Conservation (phyloP, 768 basidiomycete species). For the Calvatia gigantea region DNA sequence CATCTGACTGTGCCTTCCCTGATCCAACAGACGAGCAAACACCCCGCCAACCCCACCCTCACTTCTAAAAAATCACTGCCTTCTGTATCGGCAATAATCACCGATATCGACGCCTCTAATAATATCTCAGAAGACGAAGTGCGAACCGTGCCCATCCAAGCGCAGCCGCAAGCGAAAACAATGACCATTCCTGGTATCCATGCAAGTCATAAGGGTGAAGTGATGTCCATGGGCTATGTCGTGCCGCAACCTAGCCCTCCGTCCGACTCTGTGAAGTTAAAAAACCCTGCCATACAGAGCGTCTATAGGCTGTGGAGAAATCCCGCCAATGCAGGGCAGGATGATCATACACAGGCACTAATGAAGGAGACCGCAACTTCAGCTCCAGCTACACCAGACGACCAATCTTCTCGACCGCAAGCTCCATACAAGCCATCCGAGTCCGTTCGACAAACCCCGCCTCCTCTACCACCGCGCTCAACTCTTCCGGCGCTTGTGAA, state of each 20-base stretch:
- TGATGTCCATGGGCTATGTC: conserved; percentile 81
- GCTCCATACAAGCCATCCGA: conserved; percentile 11
- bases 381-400: background rate
- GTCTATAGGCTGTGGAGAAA: conserved; percentile 78
- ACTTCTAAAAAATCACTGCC: conserved; percentile 28
- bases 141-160: conserved; percentile 53
- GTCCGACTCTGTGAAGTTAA: conserved; percentile 28
- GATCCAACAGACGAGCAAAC: conserved; percentile 15
- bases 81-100: conserved; percentile 31
- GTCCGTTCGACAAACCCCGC: conserved; percentile 22
- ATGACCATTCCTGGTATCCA: conserved; percentile 91
- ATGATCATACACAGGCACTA: conserved; percentile 12
- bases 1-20: conserved; percentile 10
- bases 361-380: conserved; percentile 1
- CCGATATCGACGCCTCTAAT: conserved; percentile 30
- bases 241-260: conserved; percentile 39
- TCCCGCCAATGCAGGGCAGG: conserved; percentile 27
- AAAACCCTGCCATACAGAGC: conserved; percentile 58
- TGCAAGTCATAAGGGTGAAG: conserved; percentile 77
- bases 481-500: conserved; percentile 11
- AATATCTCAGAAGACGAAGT: conserved; percentile 19
- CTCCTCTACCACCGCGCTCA: conserved; percentile 49
- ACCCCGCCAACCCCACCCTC: conserved; percentile 15
- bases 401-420: background rate
- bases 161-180: conserved; percentile 73